Percentiles rank a stretch among this genome's conserved stretches.
These are phyloP conservation scores for Leccinum subtestaceum DNA, from an alignment of 768 basidiomycete species.

Conservation along the genomic window DNA sequence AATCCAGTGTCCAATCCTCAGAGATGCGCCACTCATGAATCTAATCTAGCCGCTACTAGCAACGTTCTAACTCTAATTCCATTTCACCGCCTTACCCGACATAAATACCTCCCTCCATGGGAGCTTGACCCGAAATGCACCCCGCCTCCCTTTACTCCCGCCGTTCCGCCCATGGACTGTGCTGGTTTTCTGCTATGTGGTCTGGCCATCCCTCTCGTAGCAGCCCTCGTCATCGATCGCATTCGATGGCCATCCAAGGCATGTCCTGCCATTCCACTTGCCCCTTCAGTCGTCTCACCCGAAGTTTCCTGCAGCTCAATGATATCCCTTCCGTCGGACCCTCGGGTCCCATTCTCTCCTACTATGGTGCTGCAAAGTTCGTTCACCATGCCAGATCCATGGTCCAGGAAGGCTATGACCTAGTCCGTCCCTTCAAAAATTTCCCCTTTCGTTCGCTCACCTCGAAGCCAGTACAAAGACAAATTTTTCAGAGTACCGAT, in stretches of 20 bases:
- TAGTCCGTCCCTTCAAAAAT: constrained; percentile 20
- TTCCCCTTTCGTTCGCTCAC: constrained; percentile 14
- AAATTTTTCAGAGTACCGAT: constrained; percentile 43
- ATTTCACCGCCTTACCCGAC: constrained; percentile 24
- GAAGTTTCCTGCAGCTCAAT: constrained; percentile 19
- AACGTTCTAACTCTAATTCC: constrained; percentile 31
- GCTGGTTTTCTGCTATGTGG: constrained; percentile 20
- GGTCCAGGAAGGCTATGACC: constrained; percentile 37
- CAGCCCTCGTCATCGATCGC: constrained; percentile 15
- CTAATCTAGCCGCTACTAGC: constrained; percentile 26
- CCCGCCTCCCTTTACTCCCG: constrained; percentile 21
- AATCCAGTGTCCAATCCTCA: constrained; percentile 11
- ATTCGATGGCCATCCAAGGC: constrained; percentile 28
- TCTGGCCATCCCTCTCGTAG: constrained; percentile 15
- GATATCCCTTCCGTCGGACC: constrained; percentile 37
- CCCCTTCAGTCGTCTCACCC: neutral
- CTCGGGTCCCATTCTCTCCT: constrained; percentile 34
- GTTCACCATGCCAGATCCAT: constrained; percentile 31
- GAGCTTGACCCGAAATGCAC: constrained; percentile 27
- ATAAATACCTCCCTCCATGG: constrained; percentile 32
- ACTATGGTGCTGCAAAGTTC: constrained; percentile 31
- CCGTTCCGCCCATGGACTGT: constrained; percentile 28
- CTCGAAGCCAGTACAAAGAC: constrained; percentile 27
- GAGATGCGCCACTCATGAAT: constrained; percentile 25
- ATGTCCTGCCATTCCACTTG: neutral